Base-by-base conservation (phyloP, 352 stramenopile species). In the Phytophthora niederhauseri region DNA sequence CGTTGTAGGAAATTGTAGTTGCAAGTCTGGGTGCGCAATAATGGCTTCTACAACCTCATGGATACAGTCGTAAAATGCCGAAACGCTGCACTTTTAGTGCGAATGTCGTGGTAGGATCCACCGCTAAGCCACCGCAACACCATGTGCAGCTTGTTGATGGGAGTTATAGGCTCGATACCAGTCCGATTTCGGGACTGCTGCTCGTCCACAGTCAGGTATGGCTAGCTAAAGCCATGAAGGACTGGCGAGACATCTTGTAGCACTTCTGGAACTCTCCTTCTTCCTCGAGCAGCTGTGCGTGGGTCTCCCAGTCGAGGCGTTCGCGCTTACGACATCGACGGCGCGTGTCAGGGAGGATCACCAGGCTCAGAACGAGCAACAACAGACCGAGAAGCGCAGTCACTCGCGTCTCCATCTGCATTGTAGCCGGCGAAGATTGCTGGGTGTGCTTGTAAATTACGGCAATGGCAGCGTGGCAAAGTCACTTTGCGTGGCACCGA, bases 31-130 rank as follows among this genome's bases (percentile, higher is more conserved):
- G 43, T 64, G 57, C 15, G 15, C 19, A 7, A 57, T 51, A 19
- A 57, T 50, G 7, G 57, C 46, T 3, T 64, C 57, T 7, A 64
- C 31, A 9, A 64, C 57, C n/a, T 57, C 30, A 19, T 64, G 57
- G 2, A 64, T 52, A 3, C 11, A 50, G 48, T 19, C 46, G 12
- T 57, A 64, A 56, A 51, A 64, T 2, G 57, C 57, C 11, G 45
- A 22, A 12, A 34, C 45, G 14, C 57, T 64, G 4, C 58, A 11
- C 20, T 28, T 6, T 28, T 64, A 12, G 11, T 7, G 45, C 57
- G 46, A 24, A 64, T 28, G 22, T 57, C 46, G 43, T 57, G 58
- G 26, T 64, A 64, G 17, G 30, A 56, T 2, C 57, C 43, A 19
- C 45, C 45, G 11, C 57, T 38, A 2, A 57, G 31, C 48, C 48